Evolutionary conservation across 768 basidiomycete genomes (phyloP).

Genomic region (Xerocomellus chrysenteron): DNA sequence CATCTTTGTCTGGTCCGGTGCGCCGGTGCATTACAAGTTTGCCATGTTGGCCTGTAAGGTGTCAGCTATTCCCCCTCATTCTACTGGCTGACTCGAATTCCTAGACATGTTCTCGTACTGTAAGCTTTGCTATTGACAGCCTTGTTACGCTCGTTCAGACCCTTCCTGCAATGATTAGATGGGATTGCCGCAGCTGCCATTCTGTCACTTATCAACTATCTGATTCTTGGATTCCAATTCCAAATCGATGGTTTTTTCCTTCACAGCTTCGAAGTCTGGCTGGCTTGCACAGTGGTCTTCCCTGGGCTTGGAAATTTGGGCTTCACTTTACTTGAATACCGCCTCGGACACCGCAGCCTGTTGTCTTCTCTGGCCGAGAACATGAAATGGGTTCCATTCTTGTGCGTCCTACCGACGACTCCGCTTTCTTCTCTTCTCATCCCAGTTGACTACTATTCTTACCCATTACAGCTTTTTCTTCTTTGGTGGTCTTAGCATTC

Average conservation of each 20-base stretch:
- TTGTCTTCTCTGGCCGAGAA: slow-evolving; percentile 26
- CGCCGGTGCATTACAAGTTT: slow-evolving; percentile 82
- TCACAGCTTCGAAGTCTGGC: slow-evolving; percentile 78
- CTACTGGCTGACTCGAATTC: background rate
- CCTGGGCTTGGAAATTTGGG: slow-evolving; percentile 72
- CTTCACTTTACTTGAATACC: slow-evolving; percentile 74
- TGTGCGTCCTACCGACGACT: slow-evolving; percentile 21
- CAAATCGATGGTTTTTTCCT: slow-evolving; percentile 73
- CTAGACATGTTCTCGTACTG: slow-evolving; percentile 54
- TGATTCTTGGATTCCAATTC: slow-evolving; percentile 71
- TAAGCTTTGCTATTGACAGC: slow-evolving; percentile 22
- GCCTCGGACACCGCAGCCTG: slow-evolving; percentile 48
- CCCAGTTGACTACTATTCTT: background rate
- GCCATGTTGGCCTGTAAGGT: slow-evolving; percentile 52
- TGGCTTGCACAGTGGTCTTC: slow-evolving; percentile 75
- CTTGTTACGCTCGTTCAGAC: background rate
- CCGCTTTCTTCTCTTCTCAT: background rate
- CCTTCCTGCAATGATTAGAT: slow-evolving; percentile 11
- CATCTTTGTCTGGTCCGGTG: slow-evolving; percentile 71
- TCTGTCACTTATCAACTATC: slow-evolving; percentile 71
- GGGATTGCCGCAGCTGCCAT: slow-evolving; percentile 68
- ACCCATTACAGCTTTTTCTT: slow-evolving; percentile 41
- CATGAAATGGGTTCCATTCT: slow-evolving; percentile 37
- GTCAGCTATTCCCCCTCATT: background rate
- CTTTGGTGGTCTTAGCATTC: slow-evolving; percentile 56